These are phyloP conservation scores for Trichoderma erinaceum DNA, from an alignment of 495 filamentous ascomycete species.

Conservation along the genomic window DNA sequence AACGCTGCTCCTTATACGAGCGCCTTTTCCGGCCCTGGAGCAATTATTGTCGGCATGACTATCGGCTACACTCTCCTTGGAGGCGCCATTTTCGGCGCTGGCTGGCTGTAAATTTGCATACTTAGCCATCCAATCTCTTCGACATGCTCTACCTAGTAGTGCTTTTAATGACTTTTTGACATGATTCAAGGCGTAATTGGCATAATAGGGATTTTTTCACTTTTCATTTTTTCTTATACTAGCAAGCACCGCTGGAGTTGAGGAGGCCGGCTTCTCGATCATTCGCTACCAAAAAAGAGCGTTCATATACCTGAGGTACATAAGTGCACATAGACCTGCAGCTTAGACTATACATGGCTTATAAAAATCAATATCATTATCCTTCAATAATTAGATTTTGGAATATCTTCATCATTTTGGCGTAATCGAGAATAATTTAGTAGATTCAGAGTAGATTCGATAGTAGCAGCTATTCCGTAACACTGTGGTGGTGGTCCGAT, in stretches of 20 bases:
- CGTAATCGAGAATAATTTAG: no score
- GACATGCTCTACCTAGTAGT: neutral
- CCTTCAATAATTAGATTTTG: neutral
- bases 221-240: neutral
- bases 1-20: constrained; percentile 12
- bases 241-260: constrained; percentile 10
- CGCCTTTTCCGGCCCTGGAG: neutral
- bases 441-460: no score
- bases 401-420: no score
- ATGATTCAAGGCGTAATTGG: neutral
- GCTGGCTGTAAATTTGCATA: constrained; percentile 2
- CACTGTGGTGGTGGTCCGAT: constrained; percentile 10
- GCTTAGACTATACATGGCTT: neutral
- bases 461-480: neutral
- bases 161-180: neutral
- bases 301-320: neutral
- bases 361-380: neutral
- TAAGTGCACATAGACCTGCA: neutral
- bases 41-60: neutral
- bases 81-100: neutral
- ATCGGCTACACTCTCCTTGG: neutral
- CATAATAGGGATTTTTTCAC: neutral
- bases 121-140: neutral
- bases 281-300: constrained; percentile 4
- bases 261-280: neutral